Evolutionary conservation across 1,139 yeast genomes (phyloP), one percentile per base, ranked within the genome.

Genomic region (Debaryomyces coudertii): DNA sequence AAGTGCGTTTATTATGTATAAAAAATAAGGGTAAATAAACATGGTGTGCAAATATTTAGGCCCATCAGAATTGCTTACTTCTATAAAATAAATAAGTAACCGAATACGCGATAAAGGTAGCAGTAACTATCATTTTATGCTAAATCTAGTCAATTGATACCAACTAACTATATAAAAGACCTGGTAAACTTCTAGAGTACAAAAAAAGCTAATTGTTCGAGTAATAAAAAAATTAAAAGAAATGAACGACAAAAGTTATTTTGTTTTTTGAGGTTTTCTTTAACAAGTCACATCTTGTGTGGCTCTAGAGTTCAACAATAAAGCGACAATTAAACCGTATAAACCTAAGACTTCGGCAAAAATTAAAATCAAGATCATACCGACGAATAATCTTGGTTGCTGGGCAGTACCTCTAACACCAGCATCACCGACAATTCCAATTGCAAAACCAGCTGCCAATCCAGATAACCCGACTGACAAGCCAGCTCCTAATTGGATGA

Each of bases 361-460:
- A 85, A 93, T 93, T 68, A 93, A 85, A 66, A 93, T 93, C 73
- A 92, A 82, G 63, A 92, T 93, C 69, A 84, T 84, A 49, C 97
- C 97, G 51, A 93, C 99, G 70, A 93, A 93, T 57, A 93, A 79
- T 69, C 97, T 83, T 55, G 97, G 97, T 73, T 93, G 98, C 68
- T 90, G 96, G 82, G 92, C 93, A 57, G 86, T 85, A 62, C 92
- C 96, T 68, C 99, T 86, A 45, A 93, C 98, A 65, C 99, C 99
- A 57, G 92, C 98, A 66, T 93, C 99, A 56, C 99, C 99, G 44
- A 93, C 99, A 53, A 93, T 90, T 56, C 99, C 99, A 73, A 93
- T 93, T 58, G 99, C 96, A 66, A 89, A 93, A 47, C 99, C 99
- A 53, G 97, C 92, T 49, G 98, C 96, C 62, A 93, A 79, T 67